phyloP scores from a whole-genome alignment of 139 green algal species.

The Zygnema circumcarinatum region DNA sequence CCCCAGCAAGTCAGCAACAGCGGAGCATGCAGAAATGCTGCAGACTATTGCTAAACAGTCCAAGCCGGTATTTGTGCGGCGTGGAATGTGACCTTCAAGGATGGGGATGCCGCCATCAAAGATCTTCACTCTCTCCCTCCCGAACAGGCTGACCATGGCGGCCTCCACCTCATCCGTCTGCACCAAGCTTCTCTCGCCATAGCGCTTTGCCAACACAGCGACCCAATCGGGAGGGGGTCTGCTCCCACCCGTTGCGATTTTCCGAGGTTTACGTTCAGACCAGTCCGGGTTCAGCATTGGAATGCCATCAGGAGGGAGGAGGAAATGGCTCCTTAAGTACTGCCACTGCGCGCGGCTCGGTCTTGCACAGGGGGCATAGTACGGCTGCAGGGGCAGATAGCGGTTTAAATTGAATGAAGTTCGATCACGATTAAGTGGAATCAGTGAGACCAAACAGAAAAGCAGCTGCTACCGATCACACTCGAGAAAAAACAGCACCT shows the following conservation, averaged over 20 bases:
- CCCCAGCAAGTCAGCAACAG: too few species aligned
- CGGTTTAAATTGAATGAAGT: too few species aligned
- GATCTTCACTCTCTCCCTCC: neutral
- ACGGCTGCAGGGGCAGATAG: neutral
- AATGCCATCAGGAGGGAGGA: conserved; percentile 24
- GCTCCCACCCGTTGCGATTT: neutral
- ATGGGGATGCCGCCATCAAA: conserved; percentile 25
- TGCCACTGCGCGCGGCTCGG: conserved; percentile 16
- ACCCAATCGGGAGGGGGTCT: conserved; percentile 1
- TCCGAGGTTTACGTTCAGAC: neutral
- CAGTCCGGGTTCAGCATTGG: conserved; percentile 22
- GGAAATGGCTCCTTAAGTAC: conserved; percentile 12
- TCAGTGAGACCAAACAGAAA: too few species aligned
- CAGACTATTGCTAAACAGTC: too few species aligned
- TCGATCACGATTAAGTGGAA: too few species aligned
- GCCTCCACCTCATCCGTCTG: conserved; percentile 15
- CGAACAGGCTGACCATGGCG: conserved; percentile 7
- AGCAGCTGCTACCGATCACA: too few species aligned
- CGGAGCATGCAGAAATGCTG: too few species aligned
- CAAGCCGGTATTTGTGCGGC: too few species aligned
- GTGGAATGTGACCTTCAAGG: conserved; percentile 29
- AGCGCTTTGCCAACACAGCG: conserved; percentile 18
- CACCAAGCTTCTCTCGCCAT: neutral
- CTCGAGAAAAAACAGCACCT: too few species aligned
- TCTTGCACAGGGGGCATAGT: conserved; percentile 9